Conservation (phyloP, 768 basidiomycete genomes). For the Cystofilobasidium bisporidii region DNA sequence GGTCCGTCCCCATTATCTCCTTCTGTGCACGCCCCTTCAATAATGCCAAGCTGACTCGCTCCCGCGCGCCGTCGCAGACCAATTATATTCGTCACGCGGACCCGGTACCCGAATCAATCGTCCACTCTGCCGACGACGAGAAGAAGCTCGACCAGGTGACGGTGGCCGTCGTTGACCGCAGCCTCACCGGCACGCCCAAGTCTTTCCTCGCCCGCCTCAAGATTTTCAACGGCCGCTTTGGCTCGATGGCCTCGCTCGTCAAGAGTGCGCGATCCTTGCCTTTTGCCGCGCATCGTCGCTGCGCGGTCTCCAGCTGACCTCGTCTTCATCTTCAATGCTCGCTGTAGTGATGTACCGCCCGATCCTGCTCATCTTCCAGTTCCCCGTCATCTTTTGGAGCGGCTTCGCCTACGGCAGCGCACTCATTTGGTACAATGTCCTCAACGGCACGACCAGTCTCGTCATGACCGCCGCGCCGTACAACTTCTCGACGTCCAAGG, state of each 20-base stretch:
- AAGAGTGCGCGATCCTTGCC: not conserved
- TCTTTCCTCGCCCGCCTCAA: not conserved
- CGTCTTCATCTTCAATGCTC: not conserved
- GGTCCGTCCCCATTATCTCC: not conserved
- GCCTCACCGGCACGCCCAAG: not conserved
- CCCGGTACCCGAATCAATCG: not conserved
- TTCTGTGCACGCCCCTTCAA: not conserved
- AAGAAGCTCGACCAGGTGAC: not conserved
- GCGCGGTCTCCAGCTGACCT: no score
- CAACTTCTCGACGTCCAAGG: not conserved
- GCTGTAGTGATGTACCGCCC: slow-evolving; percentile 3
- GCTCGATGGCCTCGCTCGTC: not conserved
- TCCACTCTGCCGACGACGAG: not conserved
- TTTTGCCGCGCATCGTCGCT: no score
- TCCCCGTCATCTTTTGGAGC: slow-evolving; percentile 1
- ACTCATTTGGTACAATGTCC: not conserved
- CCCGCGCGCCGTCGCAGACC: not conserved
- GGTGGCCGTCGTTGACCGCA: not conserved
- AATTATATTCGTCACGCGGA: not conserved
- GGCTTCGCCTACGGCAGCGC: not conserved
- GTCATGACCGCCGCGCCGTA: not conserved
- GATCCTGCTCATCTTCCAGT: not conserved
- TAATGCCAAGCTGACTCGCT: not conserved
- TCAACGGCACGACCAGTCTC: not conserved
- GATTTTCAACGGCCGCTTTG: not conserved